These are phyloP conservation scores for Auricularia sp. DNA, from an alignment of 768 basidiomycete genomes.

Conservation along the genomic window DNA sequence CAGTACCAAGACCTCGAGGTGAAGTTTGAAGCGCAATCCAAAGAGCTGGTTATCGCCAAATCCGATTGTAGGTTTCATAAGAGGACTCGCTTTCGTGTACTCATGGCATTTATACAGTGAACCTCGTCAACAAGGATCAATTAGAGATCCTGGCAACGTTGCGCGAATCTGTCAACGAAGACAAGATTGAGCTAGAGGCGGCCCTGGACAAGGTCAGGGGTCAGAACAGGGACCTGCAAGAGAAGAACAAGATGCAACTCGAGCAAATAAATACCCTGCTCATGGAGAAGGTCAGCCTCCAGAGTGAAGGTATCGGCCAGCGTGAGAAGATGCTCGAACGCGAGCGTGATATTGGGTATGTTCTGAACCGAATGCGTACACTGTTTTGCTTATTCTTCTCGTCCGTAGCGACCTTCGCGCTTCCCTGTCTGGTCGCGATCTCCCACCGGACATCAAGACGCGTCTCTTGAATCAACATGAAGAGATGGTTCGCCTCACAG, in stretches of 20 bases:
- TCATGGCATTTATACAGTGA: slow-evolving; percentile 41
- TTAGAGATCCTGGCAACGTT: slow-evolving; percentile 78
- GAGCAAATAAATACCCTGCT: slow-evolving; percentile 80
- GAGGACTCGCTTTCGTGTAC: slow-evolving; percentile 3
- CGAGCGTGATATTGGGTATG: slow-evolving; percentile 76
- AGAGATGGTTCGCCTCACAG: slow-evolving; percentile 61
- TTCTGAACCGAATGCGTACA: slow-evolving; percentile 2
- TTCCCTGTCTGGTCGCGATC: slow-evolving; percentile 62
- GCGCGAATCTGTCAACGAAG: slow-evolving; percentile 81
- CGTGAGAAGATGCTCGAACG: slow-evolving; percentile 78
- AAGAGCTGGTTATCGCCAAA: slow-evolving; percentile 72
- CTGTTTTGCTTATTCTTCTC: background rate
- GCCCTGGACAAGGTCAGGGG: slow-evolving; percentile 56
- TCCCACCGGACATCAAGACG: slow-evolving; percentile 75
- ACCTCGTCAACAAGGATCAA: slow-evolving; percentile 87
- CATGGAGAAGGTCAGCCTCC: slow-evolving; percentile 83
- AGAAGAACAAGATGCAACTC: slow-evolving; percentile 84
- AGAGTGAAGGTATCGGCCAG: slow-evolving; percentile 83
- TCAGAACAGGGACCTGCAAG: slow-evolving; percentile 58
- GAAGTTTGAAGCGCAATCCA: slow-evolving; percentile 45
- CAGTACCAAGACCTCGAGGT: slow-evolving; percentile 64
- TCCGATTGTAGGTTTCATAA: slow-evolving; percentile 52
- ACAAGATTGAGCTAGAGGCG: slow-evolving; percentile 64
- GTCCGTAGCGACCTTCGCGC: slow-evolving; percentile 59
- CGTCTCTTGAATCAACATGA: slow-evolving; percentile 67